phyloP scores from a whole-genome alignment of 176 grass and related monocot species.

The Otatea glauca region DNA sequence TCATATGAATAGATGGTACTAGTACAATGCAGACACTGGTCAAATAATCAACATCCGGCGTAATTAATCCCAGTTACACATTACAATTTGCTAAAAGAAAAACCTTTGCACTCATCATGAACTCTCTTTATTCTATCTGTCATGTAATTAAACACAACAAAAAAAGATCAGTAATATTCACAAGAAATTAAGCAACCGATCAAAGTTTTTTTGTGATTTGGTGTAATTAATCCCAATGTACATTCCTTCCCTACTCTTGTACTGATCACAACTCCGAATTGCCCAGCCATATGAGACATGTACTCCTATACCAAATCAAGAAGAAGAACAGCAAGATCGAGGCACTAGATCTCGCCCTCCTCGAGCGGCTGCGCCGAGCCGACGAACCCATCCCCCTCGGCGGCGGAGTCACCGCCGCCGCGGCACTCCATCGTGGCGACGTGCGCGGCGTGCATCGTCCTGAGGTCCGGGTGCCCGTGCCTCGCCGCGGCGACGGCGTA shows the following conservation, averaged over 20 bases:
- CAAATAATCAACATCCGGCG: background rate
- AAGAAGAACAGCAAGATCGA: background rate
- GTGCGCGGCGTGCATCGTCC: conserved; percentile 31
- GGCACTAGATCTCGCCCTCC: conserved; percentile 26
- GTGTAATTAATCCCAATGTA: conserved; percentile 12
- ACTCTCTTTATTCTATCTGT: background rate
- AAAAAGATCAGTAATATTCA: conserved; percentile 3
- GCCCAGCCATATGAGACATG: background rate
- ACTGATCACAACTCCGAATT: background rate
- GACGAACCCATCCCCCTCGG: background rate
- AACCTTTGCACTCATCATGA: background rate
- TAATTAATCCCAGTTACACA: background rate
- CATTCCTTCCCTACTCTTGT: background rate
- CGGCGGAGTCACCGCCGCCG: background rate
- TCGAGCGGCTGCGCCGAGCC: background rate
- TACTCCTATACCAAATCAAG: conserved; percentile 36
- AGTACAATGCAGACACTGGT: background rate
- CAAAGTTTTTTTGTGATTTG: background rate
- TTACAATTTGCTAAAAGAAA: background rate
- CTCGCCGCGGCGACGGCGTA: conserved; percentile 54
- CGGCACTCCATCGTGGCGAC: conserved; percentile 37
- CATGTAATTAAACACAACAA: background rate
- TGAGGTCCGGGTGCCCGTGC: conserved; percentile 57
- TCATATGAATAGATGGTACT: background rate
- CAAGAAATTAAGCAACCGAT: conserved; percentile 1